Evolutionary conservation across 2,329 filamentous ascomycete genomes (phyloP).

Genomic region (Pseudomassariella vexata): DNA sequence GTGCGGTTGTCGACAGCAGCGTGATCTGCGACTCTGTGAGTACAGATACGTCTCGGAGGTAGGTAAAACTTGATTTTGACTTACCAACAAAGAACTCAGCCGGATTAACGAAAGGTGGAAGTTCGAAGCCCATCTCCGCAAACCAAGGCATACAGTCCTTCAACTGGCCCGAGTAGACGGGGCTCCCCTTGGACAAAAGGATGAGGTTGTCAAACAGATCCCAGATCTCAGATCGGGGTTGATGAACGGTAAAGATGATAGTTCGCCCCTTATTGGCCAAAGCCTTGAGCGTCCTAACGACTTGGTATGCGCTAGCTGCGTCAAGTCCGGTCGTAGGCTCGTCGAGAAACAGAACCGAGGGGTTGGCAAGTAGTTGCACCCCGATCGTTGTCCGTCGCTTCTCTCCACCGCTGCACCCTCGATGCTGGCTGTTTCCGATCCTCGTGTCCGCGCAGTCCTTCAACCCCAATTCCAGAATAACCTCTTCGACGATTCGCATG

Average conservation of each 20-base stretch:
- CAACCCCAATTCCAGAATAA: constrained; percentile 68
- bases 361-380: constrained; percentile 73
- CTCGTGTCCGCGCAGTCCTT: constrained; percentile 73
- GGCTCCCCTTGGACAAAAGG: constrained; percentile 60
- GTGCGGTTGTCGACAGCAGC: constrained; percentile 69
- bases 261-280: constrained; percentile 65
- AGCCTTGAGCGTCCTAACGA: constrained; percentile 63
- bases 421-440: constrained; percentile 65
- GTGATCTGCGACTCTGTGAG: too few relatives aligned
- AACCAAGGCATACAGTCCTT: constrained; percentile 60
- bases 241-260: constrained; percentile 69
- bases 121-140: constrained; percentile 47
- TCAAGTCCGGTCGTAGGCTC: constrained; percentile 76
- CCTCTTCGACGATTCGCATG: constrained; percentile 62
- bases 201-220: constrained; percentile 68
- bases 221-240: constrained; percentile 77
- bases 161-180: constrained; percentile 61
- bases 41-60: too few relatives aligned
- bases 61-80: too few relatives aligned
- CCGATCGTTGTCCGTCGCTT: constrained; percentile 73
- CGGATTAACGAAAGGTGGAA: constrained; percentile 71
- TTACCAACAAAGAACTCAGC: constrained; percentile 71
- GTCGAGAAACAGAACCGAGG: constrained; percentile 71
- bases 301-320: constrained; percentile 69
- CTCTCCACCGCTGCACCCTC: constrained; percentile 74